Evolutionary conservation across 805 yeast species (phyloP).

Genomic region (Barnettozyma californica): DNA sequence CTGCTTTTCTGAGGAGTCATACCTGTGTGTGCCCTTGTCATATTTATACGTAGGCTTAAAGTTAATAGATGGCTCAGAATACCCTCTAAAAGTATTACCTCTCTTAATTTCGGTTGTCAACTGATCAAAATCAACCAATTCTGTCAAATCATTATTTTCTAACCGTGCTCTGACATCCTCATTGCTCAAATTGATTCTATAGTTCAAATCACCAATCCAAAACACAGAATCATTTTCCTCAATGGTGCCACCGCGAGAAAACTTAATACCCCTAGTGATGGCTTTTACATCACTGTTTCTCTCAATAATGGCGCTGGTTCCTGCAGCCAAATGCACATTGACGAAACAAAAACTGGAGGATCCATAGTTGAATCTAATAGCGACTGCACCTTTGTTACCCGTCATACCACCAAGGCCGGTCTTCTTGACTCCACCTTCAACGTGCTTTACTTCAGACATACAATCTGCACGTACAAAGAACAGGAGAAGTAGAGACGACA

Average conservation of each 20-base stretch:
- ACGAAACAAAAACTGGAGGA: conserved; percentile 76
- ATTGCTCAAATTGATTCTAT: conserved; percentile 64
- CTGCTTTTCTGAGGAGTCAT: conserved; percentile 88
- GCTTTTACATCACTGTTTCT: conserved; percentile 80
- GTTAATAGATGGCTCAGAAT: conserved; percentile 67
- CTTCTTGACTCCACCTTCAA: conserved; percentile 91
- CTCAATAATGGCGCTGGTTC: conserved; percentile 73
- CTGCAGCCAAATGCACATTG: conserved; percentile 94
- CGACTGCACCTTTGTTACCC: conserved; percentile 96
- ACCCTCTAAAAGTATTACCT: conserved; percentile 69
- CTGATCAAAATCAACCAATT: conserved; percentile 71
- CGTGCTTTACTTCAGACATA: conserved; percentile 59
- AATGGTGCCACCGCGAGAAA: conserved; percentile 70
- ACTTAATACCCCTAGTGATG: conserved; percentile 68
- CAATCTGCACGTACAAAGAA: conserved; percentile 53
- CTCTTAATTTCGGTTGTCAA: conserved; percentile 65
- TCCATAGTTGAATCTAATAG: conserved; percentile 80
- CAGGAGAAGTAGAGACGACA: conserved; percentile 62
- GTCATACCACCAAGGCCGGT: conserved; percentile 97
- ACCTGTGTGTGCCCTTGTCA: conserved; percentile 74
- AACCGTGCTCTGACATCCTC: conserved; percentile 66
- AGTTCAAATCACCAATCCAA: conserved; percentile 96
- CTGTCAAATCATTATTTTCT: conserved; percentile 37
- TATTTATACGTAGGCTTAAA: conserved; percentile 91
- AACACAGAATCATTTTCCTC: conserved; percentile 81